These are phyloP conservation scores for Orbilia quercus DNA, from an alignment of 2,329 filamentous ascomycete genomes.

Conservation along the genomic window DNA sequence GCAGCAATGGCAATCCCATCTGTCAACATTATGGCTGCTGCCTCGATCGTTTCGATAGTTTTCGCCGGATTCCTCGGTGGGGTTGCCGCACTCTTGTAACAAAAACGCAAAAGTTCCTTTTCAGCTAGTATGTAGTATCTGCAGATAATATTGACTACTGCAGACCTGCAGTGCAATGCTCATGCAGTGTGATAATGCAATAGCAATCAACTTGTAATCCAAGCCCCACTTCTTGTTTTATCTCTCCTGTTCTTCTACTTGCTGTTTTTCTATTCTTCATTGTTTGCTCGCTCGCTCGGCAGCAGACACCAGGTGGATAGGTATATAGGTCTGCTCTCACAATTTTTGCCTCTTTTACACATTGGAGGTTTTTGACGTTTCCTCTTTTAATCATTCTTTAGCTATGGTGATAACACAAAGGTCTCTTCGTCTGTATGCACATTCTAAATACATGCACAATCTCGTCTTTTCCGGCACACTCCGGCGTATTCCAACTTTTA, in stretches of 20 bases:
- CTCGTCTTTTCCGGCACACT: background rate
- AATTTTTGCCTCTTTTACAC: too few relatives aligned
- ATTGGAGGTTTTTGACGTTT: background rate
- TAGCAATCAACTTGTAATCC: conserved; percentile 12
- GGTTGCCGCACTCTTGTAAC: conserved; percentile 45
- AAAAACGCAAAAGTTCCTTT: conserved; percentile 5
- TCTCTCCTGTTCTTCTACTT: conserved; percentile 15
- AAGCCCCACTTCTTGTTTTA: conserved; percentile 3
- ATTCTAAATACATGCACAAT: background rate
- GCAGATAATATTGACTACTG: conserved; percentile 4
- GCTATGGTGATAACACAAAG: background rate
- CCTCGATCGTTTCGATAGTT: conserved; percentile 40
- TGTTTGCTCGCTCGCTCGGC: conserved; percentile 5
- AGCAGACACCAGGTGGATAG: background rate
- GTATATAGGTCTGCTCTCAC: too few relatives aligned
- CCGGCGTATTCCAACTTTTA: background rate
- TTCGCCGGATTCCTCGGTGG: conserved; percentile 45
- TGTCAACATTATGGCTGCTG: conserved; percentile 38
- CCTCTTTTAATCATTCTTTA: conserved; percentile 16
- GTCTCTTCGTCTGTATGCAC: background rate
- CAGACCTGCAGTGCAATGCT: conserved; percentile 19
- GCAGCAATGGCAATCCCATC: conserved; percentile 27
- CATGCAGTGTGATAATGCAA: conserved; percentile 28
- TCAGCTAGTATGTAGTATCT: conserved; percentile 17
- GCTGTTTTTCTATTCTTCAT: background rate